A percentile compares a stretch with the other conserved stretches of the same genome.
phyloP scores from a whole-genome alignment of 495 filamentous ascomycete genomes.

The Halenospora varia region DNA sequence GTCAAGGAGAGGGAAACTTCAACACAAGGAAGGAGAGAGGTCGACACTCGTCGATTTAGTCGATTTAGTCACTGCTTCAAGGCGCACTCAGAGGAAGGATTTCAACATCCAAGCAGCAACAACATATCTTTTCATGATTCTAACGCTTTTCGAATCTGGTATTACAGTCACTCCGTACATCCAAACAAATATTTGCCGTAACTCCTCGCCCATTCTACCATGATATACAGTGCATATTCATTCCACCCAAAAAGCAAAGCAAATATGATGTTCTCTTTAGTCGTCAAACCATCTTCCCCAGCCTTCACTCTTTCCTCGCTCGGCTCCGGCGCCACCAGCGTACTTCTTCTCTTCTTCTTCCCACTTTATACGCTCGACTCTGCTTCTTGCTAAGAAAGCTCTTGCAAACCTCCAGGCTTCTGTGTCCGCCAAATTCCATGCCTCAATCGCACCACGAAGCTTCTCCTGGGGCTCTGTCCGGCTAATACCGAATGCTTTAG shows the following conservation, averaged over 20 bases:
- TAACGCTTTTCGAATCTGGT: background rate
- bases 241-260: constrained; percentile 6
- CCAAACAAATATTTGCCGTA: background rate
- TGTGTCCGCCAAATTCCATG: constrained; percentile 90
- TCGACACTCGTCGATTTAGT: background rate
- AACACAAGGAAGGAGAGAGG: background rate
- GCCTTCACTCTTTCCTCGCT: constrained; percentile 26
- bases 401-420: constrained; percentile 90
- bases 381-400: constrained; percentile 59
- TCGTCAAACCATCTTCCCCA: constrained; percentile 30
- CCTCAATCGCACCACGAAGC: constrained; percentile 66
- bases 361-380: constrained; percentile 62
- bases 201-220: background rate
- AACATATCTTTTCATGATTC: background rate
- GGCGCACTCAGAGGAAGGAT: background rate
- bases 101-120: background rate
- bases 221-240: background rate
- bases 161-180: background rate
- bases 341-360: constrained; percentile 66
- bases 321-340: constrained; percentile 48
- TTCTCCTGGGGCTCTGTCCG: constrained; percentile 31
- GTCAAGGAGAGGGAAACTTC: background rate
- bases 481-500: constrained; percentile 49
- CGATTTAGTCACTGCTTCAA: background rate
- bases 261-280: constrained; percentile 12